Evolutionary conservation across 306 rosid genomes (phyloP), one percentile per base, ranked within the genome.

Genomic region (Fragaria nilgerrensis): DNA sequence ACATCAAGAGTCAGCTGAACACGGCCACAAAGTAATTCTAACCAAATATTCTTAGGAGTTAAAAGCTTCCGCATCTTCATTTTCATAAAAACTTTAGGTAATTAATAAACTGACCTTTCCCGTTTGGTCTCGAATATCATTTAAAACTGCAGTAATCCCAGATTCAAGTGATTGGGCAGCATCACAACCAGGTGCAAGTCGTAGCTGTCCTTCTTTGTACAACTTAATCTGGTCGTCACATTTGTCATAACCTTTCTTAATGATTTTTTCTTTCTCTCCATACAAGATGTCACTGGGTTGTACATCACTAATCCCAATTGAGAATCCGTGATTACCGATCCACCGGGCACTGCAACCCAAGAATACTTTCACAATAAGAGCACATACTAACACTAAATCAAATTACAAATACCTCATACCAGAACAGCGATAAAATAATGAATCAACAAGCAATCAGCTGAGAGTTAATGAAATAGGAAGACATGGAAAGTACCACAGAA

Each of bases 281-380:
- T 82, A 77, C 88, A 94, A 83, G 41, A 29, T 47, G 72, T 81
- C 79, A 82, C 90, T 93, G 23, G 97, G 96, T 82, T 94, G 96
- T 70, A 94, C 98, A 83, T 94, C 98, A 68, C 93, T 97, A 81
- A 94, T 90, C 73, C 98, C 98, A 79, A 94, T 92, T 23, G 98
- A 85, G 89, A 94, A 94, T 70, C 98, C 98, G 76, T 89, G 97
- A 80, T 94, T 94, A 68, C 98, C 98, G 65, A 94, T 92, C 98
- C 98, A 94, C 36, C 95, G 92, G 8, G 98, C 98, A 90, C 98
- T 94, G 86, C 89, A 84, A 81, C 72, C 74, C 50, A 59, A 79
- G 79, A 75, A 79, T 36, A 77, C 72, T 66, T 53, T 19, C 59
- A 70, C 36, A 77, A 79, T 75, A 77, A 72, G 73, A 62, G 25